Conservation (phyloP, 192 early-diverging fungal species). For the Globomyces pollinis-pini region DNA sequence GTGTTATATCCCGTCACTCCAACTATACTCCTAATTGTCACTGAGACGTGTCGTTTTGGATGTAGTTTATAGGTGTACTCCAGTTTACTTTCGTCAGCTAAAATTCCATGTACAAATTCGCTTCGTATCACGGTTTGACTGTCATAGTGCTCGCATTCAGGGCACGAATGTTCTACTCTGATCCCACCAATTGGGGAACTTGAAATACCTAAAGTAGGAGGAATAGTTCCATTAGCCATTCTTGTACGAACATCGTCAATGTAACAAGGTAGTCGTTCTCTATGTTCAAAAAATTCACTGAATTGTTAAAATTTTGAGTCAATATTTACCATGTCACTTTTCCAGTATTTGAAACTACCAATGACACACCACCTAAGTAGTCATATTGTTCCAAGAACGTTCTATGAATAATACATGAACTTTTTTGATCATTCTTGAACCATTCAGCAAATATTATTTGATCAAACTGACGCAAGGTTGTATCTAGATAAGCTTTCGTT, state of each 20-base stretch:
- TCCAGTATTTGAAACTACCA: slow-evolving; percentile 13
- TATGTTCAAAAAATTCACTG: slow-evolving; percentile 36
- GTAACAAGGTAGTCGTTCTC: slow-evolving; percentile 36
- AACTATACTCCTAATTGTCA: not conserved
- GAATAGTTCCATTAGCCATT: slow-evolving; percentile 15
- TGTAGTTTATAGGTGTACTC: not conserved
- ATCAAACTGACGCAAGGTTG: slow-evolving; percentile 34
- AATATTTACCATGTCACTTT: no score
- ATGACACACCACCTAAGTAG: slow-evolving; percentile 35
- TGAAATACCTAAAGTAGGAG: slow-evolving; percentile 19
- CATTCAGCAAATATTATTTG: slow-evolving; percentile 43
- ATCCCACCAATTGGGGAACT: slow-evolving; percentile 10
- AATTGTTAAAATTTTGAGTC: not conserved
- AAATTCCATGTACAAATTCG: not conserved
- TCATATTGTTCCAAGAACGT: slow-evolving; percentile 34
- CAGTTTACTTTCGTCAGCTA: not conserved
- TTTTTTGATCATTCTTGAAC: not conserved
- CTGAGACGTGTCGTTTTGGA: not conserved
- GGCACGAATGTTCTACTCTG: slow-evolving; percentile 18
- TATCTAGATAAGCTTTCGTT: slow-evolving; percentile 24
- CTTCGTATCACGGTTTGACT: not conserved
- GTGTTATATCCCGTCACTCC: not conserved
- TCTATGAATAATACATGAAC: slow-evolving; percentile 32
- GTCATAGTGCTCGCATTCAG: slow-evolving; percentile 26
- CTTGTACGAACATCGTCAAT: slow-evolving; percentile 7